These are phyloP conservation scores for Aspergillus awamori DNA, from an alignment of 2,329 filamentous ascomycete genomes.

Conservation along the genomic window DNA sequence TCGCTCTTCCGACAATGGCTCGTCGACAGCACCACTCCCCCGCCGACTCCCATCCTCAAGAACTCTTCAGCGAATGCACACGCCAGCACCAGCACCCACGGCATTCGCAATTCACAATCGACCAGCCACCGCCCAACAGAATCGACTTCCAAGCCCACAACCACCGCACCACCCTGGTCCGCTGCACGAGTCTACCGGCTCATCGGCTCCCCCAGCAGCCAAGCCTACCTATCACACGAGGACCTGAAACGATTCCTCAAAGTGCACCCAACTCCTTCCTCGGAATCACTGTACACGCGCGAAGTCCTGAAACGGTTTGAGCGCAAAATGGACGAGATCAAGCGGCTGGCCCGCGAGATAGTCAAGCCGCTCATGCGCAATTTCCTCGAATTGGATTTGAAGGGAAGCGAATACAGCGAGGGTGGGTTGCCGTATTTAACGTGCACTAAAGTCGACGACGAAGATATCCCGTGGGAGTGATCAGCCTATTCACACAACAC, in stretches of 20 bases:
- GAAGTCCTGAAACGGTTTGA: conserved; percentile 88
- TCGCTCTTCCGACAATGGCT: conserved; percentile 91
- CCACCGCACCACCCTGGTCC: conserved; percentile 35
- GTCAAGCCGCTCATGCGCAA: conserved; percentile 86
- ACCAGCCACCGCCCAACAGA: conserved; percentile 14
- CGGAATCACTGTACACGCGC: conserved; percentile 70
- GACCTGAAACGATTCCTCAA: conserved; percentile 91
- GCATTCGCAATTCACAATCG: conserved; percentile 15
- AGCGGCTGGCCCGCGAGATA: conserved; percentile 76
- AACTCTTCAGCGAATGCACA: conserved; percentile 26
- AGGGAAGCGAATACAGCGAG: conserved; percentile 40
- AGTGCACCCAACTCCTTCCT: conserved; percentile 63
- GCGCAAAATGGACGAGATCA: conserved; percentile 84
- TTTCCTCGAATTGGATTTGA: conserved; percentile 77
- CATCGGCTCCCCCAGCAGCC: conserved; percentile 65
- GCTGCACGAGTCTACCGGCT: conserved; percentile 74
- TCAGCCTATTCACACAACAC: not conserved
- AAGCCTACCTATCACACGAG: conserved; percentile 75
- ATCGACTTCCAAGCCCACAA: conserved; percentile 20
- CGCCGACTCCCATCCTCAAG: conserved; percentile 56
- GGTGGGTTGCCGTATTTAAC: conserved; percentile 64
- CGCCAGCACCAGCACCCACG: conserved; percentile 14
- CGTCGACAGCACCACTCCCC: conserved; percentile 81
- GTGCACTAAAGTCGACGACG: conserved; percentile 64
- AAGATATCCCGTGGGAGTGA: conserved; percentile 65